A percentile compares a stretch with the other conserved stretches of the same genome.
These are phyloP conservation scores for Russula ochroleuca DNA, from an alignment of 768 basidiomycete genomes.

Conservation along the genomic window DNA sequence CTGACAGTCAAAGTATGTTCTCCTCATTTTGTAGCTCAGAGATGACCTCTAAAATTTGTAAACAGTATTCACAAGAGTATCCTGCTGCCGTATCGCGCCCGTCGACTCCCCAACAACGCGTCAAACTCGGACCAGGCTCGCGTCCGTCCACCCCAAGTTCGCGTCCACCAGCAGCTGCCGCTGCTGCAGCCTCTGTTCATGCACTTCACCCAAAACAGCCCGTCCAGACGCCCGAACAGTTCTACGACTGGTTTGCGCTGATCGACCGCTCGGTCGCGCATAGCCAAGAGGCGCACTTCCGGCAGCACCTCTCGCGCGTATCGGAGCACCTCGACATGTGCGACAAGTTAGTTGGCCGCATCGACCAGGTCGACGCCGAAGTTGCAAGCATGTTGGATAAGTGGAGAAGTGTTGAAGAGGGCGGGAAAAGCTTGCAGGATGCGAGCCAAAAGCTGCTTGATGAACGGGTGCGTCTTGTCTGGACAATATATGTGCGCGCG, in stretches of 20 bases:
- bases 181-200: conserved; percentile 38
- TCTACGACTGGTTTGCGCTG: conserved; percentile 93
- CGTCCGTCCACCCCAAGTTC: conserved; percentile 32
- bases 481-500: background rate
- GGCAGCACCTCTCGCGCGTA: conserved; percentile 75
- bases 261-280: conserved; percentile 89
- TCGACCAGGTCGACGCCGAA: conserved; percentile 68
- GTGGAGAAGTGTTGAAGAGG: conserved; percentile 86
- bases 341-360: conserved; percentile 62
- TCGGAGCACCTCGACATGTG: conserved; percentile 74
- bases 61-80: conserved; percentile 44
- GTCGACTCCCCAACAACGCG: conserved; percentile 41
- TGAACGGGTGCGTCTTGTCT: conserved; percentile 67
- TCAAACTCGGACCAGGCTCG: conserved; percentile 28
- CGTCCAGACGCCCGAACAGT: conserved; percentile 89
- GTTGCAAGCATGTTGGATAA: conserved; percentile 79
- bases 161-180: conserved; percentile 14
- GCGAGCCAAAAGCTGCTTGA: conserved; percentile 87
- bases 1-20: conserved; percentile 60
- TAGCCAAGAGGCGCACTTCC: conserved; percentile 90
- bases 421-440: conserved; percentile 85
- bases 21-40: background rate
- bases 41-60: background rate
- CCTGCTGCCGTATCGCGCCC: conserved; percentile 42
- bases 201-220: conserved; percentile 70